These are phyloP conservation scores for Lipomyces anomalus DNA, from an alignment of 805 yeast species.

Conservation along the genomic window DNA sequence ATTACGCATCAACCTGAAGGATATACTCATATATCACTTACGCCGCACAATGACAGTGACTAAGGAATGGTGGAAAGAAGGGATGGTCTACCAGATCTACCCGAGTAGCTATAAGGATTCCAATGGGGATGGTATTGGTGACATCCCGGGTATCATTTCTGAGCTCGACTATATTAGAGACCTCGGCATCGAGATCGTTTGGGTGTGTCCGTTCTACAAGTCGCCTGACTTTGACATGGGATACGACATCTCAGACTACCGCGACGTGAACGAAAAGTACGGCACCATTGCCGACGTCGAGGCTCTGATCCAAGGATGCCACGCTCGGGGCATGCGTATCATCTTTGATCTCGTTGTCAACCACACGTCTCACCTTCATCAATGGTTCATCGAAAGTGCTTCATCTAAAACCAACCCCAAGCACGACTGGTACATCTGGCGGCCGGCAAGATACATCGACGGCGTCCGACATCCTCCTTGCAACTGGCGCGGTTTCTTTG, in stretches of 20 bases:
- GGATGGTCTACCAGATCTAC: slow-evolving; percentile 53
- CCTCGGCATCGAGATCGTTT: slow-evolving; percentile 47
- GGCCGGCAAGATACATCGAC: slow-evolving; percentile 40
- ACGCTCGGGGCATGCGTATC: slow-evolving; percentile 47
- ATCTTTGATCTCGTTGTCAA: slow-evolving; percentile 54
- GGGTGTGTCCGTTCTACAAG: slow-evolving; percentile 56
- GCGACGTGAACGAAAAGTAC: slow-evolving; percentile 45
- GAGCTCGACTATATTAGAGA: slow-evolving; percentile 47
- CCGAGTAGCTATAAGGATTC: slow-evolving; percentile 58
- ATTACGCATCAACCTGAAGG: no score
- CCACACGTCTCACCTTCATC: slow-evolving; percentile 52
- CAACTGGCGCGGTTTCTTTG: slow-evolving; percentile 51
- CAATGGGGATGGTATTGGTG: slow-evolving; percentile 56
- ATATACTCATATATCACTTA: no score
- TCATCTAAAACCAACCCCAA: slow-evolving; percentile 47
- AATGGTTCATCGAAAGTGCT: slow-evolving; percentile 53
- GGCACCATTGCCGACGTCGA: slow-evolving; percentile 54
- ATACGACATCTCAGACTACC: slow-evolving; percentile 53
- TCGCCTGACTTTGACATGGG: slow-evolving; percentile 62
- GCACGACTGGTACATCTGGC: slow-evolving; percentile 61
- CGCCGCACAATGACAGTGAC: no score
- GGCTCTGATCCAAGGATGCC: slow-evolving; percentile 42
- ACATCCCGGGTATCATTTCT: slow-evolving; percentile 47
- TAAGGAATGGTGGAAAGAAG: slow-evolving; percentile 59
- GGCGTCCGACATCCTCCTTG: slow-evolving; percentile 52